Conservation (phyloP, 441 rosid genomes). For the Pelargonium citronellum region DNA sequence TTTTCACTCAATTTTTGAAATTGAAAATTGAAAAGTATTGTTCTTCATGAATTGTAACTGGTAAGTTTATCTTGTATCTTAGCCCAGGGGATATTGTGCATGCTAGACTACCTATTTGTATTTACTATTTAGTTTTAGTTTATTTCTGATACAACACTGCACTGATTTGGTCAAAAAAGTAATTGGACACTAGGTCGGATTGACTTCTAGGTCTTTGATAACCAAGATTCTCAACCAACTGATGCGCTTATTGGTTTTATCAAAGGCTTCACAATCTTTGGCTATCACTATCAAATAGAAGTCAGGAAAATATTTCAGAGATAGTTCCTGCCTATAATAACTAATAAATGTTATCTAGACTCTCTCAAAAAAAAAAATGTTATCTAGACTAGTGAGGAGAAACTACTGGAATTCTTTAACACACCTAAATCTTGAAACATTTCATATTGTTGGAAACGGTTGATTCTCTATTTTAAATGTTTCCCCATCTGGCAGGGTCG, state of each 20-base stretch:
- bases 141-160: no score
- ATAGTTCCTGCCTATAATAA: no score
- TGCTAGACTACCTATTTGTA: neutral
- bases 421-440: neutral
- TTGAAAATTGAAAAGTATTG: conserved; percentile 7
- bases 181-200: no score
- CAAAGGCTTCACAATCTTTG: neutral
- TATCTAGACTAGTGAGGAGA: no score
- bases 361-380: no score
- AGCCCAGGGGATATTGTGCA: neutral
- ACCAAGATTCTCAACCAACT: neutral
- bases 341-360: neutral
- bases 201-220: neutral
- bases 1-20: neutral
- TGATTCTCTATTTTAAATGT: neutral
- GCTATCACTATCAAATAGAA: no score
- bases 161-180: no score
- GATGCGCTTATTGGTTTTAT: neutral
- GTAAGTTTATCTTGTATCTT: neutral
- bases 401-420: no score
- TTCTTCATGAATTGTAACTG: neutral
- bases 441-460: neutral
- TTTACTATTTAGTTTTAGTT: neutral
- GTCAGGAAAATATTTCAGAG: no score
- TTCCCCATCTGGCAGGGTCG: neutral